Base-by-base conservation (phyloP, 176 grass and related monocot genomes). In the Oryza coarctata region DNA sequence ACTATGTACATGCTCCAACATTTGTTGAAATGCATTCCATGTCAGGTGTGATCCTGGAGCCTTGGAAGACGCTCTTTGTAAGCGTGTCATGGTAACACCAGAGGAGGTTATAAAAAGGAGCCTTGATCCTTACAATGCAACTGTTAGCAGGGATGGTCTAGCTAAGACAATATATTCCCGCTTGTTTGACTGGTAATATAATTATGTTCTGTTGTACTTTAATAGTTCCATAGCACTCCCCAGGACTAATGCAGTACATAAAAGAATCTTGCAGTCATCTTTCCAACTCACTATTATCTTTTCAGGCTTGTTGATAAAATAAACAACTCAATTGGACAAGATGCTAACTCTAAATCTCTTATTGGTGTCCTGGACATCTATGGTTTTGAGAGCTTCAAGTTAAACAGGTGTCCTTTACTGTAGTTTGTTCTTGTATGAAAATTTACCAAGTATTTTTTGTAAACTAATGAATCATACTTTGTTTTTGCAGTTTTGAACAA, bases 381-480 rank as follows among this genome's bases (percentile, higher is more conserved):
- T 88, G 96, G 96, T 90, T 99, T 99, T 85, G 96, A 99, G 86
- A 99, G 96, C 86, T 99, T 99, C 77, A 99, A 99, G 86, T 74
- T 83, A 25, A 99, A 99, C 79, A 99, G 93, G 93, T 94, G 77
- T 77, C 10, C 7, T 65, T 39, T 80, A 12, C 49, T 79, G 12
- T 35, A 34, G 22, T 79, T 60, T 65, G 77, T 20, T 61, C 8
- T 49, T 82, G 44, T 73, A 77, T 82, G 72, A 32, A 39, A 71
- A 63, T 41, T 15, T 45, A 80, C 49, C 22, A 12, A 32, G 26
- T 22, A 60, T 83, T 7, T 62, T 87, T 27, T 22, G 72, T 26
- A 29, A 63, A 72, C 44, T 84, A 23, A 83, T n/a, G n/a, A 47
- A 82, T 47, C 32, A 65, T 76, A 44, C 41, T 58, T 86, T 85